Conservation (phyloP, 176 grass and related monocot species). For the Thalia dealbata region DNA sequence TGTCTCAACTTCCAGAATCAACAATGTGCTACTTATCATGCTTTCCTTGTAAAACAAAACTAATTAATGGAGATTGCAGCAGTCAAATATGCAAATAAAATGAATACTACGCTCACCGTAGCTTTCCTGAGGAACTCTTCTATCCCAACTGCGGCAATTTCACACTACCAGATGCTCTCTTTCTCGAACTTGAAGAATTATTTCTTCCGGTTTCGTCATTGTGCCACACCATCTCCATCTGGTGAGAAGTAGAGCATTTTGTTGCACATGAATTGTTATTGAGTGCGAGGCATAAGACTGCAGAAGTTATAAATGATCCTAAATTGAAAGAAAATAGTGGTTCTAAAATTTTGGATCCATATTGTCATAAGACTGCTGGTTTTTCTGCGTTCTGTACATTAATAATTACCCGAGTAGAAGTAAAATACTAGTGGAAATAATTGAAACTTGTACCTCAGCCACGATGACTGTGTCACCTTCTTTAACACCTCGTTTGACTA, state of each 20-base stretch:
- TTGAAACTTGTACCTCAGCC: conserved; percentile 43
- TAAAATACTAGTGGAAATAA: background rate
- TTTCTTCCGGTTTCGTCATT: conserved; percentile 31
- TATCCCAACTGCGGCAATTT: conserved; percentile 22
- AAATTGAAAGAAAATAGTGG: conserved; percentile 5
- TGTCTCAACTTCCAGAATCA: background rate
- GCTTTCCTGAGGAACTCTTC: background rate
- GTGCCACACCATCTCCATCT: conserved; percentile 58
- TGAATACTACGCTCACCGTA: background rate
- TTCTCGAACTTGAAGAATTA: conserved; percentile 16
- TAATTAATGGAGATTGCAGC: background rate
- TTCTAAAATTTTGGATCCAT: background rate
- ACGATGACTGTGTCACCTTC: conserved; percentile 80
- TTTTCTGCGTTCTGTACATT: background rate
- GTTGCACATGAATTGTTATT: background rate
- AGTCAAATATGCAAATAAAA: background rate
- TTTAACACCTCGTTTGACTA: conserved; percentile 68
- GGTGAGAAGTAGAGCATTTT: background rate
- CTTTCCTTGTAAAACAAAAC: background rate
- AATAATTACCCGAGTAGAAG: conserved; percentile 8
- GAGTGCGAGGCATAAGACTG: background rate
- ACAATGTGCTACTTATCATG: background rate
- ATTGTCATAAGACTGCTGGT: too few relatives aligned
- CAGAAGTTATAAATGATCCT: background rate
- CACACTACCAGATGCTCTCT: conserved; percentile 11